Percentiles rank a stretch among this genome's conserved stretches.
Conservation (phyloP, 2,329 filamentous ascomycete genomes). For the Bipolaris cookei region DNA sequence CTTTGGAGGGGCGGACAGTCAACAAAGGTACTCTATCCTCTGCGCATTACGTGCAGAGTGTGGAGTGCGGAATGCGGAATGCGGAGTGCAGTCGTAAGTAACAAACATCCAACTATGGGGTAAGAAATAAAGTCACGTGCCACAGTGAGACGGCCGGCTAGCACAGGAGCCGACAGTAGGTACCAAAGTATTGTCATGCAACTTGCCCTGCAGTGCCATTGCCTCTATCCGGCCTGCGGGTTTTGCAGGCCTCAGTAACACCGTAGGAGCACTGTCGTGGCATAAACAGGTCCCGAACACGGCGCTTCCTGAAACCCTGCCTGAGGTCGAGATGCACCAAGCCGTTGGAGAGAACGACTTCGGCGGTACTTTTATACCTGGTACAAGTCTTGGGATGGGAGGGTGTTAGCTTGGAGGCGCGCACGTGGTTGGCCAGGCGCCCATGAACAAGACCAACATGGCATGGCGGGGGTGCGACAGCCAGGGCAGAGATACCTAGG, state of each 20-base stretch:
- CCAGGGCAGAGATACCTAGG: slow-evolving; percentile 1
- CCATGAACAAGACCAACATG: not conserved
- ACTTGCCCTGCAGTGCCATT: slow-evolving; percentile 26
- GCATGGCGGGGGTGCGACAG: slow-evolving; percentile 2
- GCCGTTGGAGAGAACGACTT: slow-evolving; percentile 9
- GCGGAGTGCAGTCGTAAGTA: not conserved
- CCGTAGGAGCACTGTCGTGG: slow-evolving; percentile 19
- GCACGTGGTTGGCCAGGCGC: not conserved
- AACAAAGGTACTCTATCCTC: too few species aligned
- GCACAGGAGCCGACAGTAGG: slow-evolving; percentile 11
- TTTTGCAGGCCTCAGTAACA: slow-evolving; percentile 17
- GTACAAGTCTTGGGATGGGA: not conserved
- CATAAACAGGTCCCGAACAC: slow-evolving; percentile 23
- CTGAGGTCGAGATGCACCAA: slow-evolving; percentile 22
- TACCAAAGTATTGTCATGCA: slow-evolving; percentile 17
- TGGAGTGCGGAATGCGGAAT: too few species aligned
- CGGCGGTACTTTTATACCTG: slow-evolving; percentile 13
- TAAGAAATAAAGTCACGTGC: not conserved
- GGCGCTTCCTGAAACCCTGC: slow-evolving; percentile 18
- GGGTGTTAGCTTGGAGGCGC: not conserved
- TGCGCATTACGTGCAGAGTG: too few species aligned
- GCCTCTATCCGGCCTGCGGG: slow-evolving; percentile 20
- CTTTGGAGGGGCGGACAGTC: not conserved
- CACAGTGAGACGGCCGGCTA: slow-evolving; percentile 16
- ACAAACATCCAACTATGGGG: not conserved